These are phyloP conservation scores for Solanum hybrid DNA, from an alignment of 305 asterid genomes.

Conservation along the genomic window DNA sequence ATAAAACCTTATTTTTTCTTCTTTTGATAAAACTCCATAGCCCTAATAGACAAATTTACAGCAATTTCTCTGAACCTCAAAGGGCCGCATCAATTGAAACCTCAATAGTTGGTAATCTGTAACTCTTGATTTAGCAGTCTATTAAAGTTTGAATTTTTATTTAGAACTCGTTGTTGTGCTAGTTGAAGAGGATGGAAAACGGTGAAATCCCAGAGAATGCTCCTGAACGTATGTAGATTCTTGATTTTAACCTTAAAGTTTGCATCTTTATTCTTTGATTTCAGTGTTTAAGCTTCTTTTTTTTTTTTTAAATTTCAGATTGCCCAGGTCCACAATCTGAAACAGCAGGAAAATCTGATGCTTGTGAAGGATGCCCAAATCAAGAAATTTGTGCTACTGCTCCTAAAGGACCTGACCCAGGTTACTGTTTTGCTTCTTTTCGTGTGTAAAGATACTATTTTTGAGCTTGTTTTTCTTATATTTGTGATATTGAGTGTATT, in stretches of 20 bases:
- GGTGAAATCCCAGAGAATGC: constrained; percentile 67
- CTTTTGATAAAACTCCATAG: no score
- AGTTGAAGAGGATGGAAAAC: constrained; percentile 34
- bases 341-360: constrained; percentile 75
- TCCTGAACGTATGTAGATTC: constrained; percentile 44
- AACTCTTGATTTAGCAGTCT: no score
- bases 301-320: constrained; percentile 18
- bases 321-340: constrained; percentile 90
- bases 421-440: constrained; percentile 16
- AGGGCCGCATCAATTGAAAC: neutral
- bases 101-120: no score
- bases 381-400: constrained; percentile 91
- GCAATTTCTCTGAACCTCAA: neutral
- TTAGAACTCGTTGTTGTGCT: neutral
- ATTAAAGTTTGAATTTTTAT: no score
- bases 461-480: neutral
- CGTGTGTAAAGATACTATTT: neutral
- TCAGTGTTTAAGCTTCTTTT: neutral
- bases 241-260: neutral
- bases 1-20: no score
- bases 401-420: constrained; percentile 96
- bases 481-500: neutral
- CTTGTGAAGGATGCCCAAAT: constrained; percentile 81
- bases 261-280: neutral
- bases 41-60: neutral